Evolutionary conservation across 2,329 filamentous ascomycete genomes (phyloP).

Genomic region (Scedosporium boydii): DNA sequence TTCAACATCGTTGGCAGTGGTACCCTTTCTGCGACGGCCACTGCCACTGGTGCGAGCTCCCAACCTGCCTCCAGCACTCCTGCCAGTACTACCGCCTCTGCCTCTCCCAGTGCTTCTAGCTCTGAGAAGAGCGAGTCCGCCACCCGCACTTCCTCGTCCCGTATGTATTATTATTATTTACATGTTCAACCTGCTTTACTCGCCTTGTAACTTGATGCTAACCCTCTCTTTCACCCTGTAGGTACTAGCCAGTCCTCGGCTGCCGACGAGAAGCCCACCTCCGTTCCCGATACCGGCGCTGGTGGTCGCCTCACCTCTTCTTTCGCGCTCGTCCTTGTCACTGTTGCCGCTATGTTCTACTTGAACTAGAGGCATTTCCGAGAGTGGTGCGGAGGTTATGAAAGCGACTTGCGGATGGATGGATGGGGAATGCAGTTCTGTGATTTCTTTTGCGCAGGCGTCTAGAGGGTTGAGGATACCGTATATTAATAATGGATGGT

Average conservation of each 20-base stretch:
- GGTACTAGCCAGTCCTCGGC: slow-evolving; percentile 17
- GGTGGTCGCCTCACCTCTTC: slow-evolving; percentile 23
- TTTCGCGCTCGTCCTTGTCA: slow-evolving; percentile 28
- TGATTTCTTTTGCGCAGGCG: background rate
- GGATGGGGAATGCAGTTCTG: background rate
- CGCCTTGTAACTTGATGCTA: background rate
- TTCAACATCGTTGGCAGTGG: slow-evolving; percentile 24
- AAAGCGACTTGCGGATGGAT: background rate
- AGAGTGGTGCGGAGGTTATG: background rate
- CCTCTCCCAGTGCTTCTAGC: slow-evolving; percentile 7
- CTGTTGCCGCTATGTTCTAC: slow-evolving; percentile 29
- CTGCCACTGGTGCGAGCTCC: slow-evolving; percentile 9
- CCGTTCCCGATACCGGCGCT: slow-evolving; percentile 14
- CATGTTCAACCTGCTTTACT: background rate
- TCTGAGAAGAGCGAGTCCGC: slow-evolving; percentile 4
- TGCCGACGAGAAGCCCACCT: slow-evolving; percentile 23
- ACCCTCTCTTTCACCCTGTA: slow-evolving; percentile 8
- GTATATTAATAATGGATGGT: slow-evolving; percentile 3
- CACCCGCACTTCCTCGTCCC: slow-evolving; percentile 6
- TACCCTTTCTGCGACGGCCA: slow-evolving; percentile 8
- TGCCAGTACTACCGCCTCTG: slow-evolving; percentile 6
- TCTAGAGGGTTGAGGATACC: slow-evolving; percentile 1
- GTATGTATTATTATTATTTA: slow-evolving; percentile 1
- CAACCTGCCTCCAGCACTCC: slow-evolving; percentile 9
- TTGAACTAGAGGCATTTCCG: slow-evolving; percentile 23